Base-by-base conservation (phyloP, 768 basidiomycete species). In the Hydnum rufescens region DNA sequence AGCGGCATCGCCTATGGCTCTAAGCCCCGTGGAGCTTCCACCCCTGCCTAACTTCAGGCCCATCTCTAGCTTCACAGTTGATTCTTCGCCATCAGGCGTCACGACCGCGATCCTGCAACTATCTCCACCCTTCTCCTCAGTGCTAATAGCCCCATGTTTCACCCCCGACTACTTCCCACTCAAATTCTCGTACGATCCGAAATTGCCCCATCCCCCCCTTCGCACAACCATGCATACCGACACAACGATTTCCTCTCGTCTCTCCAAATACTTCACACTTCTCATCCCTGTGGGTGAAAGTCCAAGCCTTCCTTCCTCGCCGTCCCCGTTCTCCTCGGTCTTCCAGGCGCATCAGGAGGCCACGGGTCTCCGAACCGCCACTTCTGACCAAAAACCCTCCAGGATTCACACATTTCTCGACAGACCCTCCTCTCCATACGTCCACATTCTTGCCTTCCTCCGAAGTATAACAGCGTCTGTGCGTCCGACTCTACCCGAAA, bases 341-440 rank as follows among this genome's bases (percentile, higher is more conserved):
- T 78, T 82, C 60, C 73, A 70, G 36, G 71, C 74, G 28, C 82
- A 84, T 57, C 73, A 32, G 19, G 32, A 54, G 28, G 6, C 25
- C 13, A 23, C 25, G 22, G 54, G 54, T 1, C 18, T 54, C 4
- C 32, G 30, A 23, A 3, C 36, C 3, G 23, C 49, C 18, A 30
- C 28, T 25, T 22, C 47, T 78, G 3, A 58, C 66, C 1, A 70
- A 68, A 25, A 61, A 70, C 2, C 68, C 73, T n/a, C n/a, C 34
- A 69, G 64, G 42, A 64, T 19, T 16, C 80, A 85, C 56, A 59
- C 87, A 8, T 88, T 88, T 65, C 68, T 88, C 23, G 85, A 88
- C 61, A 71, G 85, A 25, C 73, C 85, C 0, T 85, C 84, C 58
- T 68, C 76, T 28, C 80, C 85, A 82, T 88, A 88, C 59, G 59